A percentile compares a stretch with the other conserved stretches of the same genome.
phyloP scores from a whole-genome alignment of 441 rosid genomes.

The Aquilaria agallochum region DNA sequence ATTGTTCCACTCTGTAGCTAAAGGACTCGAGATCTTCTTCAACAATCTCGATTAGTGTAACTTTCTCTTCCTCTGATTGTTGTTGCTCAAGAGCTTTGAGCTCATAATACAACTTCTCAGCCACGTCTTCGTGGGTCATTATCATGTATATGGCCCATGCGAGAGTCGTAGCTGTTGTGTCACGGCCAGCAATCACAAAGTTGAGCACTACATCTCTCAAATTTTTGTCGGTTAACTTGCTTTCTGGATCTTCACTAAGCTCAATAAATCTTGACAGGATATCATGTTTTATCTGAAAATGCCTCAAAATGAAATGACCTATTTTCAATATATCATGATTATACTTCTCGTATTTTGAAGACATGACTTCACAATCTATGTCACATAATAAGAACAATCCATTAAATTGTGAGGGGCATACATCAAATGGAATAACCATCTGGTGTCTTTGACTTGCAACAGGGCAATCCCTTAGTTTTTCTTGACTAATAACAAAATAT shows the following conservation, averaged over 20 bases:
- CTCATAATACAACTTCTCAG: slow-evolving; percentile 67
- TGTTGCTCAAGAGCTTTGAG: slow-evolving; percentile 62
- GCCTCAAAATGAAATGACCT: slow-evolving; percentile 1
- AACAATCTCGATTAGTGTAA: slow-evolving; percentile 33
- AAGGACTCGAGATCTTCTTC: slow-evolving; percentile 43
- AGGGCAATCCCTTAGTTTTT: too few relatives aligned
- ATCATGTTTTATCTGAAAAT: slow-evolving; percentile 67
- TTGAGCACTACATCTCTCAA: slow-evolving; percentile 89
- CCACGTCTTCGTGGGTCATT: slow-evolving; percentile 55
- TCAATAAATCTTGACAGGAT: slow-evolving; percentile 79
- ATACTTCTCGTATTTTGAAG: too few relatives aligned
- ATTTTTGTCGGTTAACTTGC: slow-evolving; percentile 68
- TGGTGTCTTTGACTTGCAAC: too few relatives aligned
- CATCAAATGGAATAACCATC: too few relatives aligned
- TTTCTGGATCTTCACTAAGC: slow-evolving; percentile 67
- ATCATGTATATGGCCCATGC: slow-evolving; percentile 89
- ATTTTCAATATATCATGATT: too few relatives aligned
- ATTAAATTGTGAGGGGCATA: too few relatives aligned
- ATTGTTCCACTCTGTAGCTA: slow-evolving; percentile 44
- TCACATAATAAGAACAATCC: too few relatives aligned
- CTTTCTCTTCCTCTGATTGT: slow-evolving; percentile 48
- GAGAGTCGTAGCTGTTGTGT: slow-evolving; percentile 94
- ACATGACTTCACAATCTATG: too few relatives aligned
- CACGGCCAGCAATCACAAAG: slow-evolving; percentile 93
- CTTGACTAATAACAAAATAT: too few relatives aligned